Percentiles rank a stretch among this genome's conserved stretches.
These are phyloP conservation scores for Chaetomiaceae sp. DNA, from an alignment of 2,329 filamentous ascomycete species.

Conservation along the genomic window DNA sequence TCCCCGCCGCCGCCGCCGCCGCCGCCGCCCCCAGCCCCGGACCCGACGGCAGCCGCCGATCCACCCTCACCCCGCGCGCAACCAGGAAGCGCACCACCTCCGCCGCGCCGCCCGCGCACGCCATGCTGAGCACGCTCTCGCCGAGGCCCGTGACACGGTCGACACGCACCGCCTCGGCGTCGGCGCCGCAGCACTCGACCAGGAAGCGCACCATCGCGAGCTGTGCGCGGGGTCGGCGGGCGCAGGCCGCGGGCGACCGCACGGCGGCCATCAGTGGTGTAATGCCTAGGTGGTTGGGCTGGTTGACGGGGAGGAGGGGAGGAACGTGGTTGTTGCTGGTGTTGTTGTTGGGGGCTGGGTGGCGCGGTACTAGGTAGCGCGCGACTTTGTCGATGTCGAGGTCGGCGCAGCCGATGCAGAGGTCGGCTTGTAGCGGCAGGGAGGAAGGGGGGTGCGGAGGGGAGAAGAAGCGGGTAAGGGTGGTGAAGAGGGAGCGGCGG, in stretches of 20 bases:
- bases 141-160: not conserved
- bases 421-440: constrained; percentile 14
- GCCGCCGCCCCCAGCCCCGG: not conserved
- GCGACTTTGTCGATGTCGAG: constrained; percentile 19
- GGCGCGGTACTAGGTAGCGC: constrained; percentile 16
- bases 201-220: constrained; percentile 19
- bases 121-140: constrained; percentile 13
- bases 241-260: not conserved
- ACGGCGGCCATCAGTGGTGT: constrained; percentile 19
- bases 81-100: constrained; percentile 16
- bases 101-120: constrained; percentile 5
- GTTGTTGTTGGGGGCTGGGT: not conserved
- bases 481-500: not conserved
- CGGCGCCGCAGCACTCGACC: constrained; percentile 19
- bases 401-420: constrained; percentile 18
- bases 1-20: not conserved
- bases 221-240: constrained; percentile 12
- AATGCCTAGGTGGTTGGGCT: constrained; percentile 15
- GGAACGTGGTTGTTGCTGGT: not conserved
- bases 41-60: constrained; percentile 3
- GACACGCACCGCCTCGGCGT: constrained; percentile 11
- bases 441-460: not conserved
- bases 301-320: constrained; percentile 12
- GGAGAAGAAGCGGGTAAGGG: constrained; percentile 6
- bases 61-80: constrained; percentile 11